A percentile compares a stretch with the other conserved stretches of the same genome.
phyloP scores from a whole-genome alignment of 1,284 basidiomycete genomes.

The Irpex sp. region DNA sequence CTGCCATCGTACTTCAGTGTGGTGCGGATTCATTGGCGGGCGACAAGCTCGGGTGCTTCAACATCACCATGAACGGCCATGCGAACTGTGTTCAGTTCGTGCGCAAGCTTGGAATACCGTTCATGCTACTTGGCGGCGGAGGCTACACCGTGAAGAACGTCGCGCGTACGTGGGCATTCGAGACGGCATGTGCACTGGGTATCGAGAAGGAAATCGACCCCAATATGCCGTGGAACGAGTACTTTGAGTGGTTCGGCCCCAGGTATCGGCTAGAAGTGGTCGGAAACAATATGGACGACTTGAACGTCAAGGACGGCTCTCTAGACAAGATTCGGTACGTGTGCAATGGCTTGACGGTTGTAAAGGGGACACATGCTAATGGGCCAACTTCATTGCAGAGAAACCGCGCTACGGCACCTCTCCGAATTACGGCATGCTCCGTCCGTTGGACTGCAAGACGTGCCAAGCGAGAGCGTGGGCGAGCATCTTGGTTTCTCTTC shows the following conservation, averaged over 20 bases:
- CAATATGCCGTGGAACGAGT: conserved; percentile 91
- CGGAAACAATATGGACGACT: conserved; percentile 91
- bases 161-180: conserved; percentile 92
- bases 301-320: conserved; percentile 80
- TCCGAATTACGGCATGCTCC: conserved; percentile 78
- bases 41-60: conserved; percentile 96
- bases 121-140: conserved; percentile 91
- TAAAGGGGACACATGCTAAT: not conserved
- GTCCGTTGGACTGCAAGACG: conserved; percentile 83
- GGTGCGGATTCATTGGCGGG: conserved; percentile 94
- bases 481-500: conserved; percentile 54
- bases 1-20: conserved; percentile 90
- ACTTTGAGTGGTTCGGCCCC: conserved; percentile 98
- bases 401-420: conserved; percentile 74
- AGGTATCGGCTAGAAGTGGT: conserved; percentile 91
- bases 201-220: conserved; percentile 73
- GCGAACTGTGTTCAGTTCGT: conserved; percentile 89
- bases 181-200: conserved; percentile 91
- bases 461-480: conserved; percentile 64
- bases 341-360: not conserved
- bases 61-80: conserved; percentile 92
- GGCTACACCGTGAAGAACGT: conserved; percentile 98
- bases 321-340: conserved; percentile 76
- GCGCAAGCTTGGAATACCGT: conserved; percentile 78
- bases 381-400: conserved; percentile 31